These are phyloP conservation scores for Fraxinus dipetala DNA, from an alignment of 305 asterid species.

Conservation along the genomic window DNA sequence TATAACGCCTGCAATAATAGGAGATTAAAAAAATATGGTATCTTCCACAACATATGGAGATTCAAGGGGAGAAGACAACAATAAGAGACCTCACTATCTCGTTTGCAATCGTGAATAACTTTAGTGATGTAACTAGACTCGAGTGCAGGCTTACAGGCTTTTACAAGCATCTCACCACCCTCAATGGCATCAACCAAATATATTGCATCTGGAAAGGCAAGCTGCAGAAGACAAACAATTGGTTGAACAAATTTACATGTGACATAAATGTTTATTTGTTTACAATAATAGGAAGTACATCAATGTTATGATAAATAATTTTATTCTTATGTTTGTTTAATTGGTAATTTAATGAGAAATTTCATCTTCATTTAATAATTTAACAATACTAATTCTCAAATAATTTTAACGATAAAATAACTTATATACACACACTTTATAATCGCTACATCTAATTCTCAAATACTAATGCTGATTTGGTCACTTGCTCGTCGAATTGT, in stretches of 20 bases:
- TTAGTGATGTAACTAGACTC: slow-evolving; percentile 89
- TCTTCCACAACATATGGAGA: slow-evolving; percentile 21
- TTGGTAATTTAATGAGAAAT: background rate
- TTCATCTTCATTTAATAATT: background rate
- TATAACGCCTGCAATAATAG: slow-evolving; percentile 70
- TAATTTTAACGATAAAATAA: background rate
- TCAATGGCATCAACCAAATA: slow-evolving; percentile 94
- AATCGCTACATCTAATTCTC: background rate
- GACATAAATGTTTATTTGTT: background rate
- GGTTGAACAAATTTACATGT: background rate
- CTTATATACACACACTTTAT: background rate
- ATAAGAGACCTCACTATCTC: slow-evolving; percentile 96
- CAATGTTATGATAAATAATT: background rate
- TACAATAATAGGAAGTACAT: background rate
- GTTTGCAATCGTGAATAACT: slow-evolving; percentile 98
- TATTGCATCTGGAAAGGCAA: slow-evolving; percentile 86
- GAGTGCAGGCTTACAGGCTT: slow-evolving; percentile 99
- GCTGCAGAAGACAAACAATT: slow-evolving; percentile 42
- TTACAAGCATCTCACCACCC: slow-evolving; percentile 77
- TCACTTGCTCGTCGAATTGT: background rate
- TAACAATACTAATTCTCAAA: background rate
- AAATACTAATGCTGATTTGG: background rate
- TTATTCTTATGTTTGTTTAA: background rate
- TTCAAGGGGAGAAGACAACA: slow-evolving; percentile 29
- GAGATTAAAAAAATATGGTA: slow-evolving; percentile 26